Evolutionary conservation across 768 basidiomycete species (phyloP), one percentile per base, ranked within the genome.

Genomic region (Naematelia encephala): DNA sequence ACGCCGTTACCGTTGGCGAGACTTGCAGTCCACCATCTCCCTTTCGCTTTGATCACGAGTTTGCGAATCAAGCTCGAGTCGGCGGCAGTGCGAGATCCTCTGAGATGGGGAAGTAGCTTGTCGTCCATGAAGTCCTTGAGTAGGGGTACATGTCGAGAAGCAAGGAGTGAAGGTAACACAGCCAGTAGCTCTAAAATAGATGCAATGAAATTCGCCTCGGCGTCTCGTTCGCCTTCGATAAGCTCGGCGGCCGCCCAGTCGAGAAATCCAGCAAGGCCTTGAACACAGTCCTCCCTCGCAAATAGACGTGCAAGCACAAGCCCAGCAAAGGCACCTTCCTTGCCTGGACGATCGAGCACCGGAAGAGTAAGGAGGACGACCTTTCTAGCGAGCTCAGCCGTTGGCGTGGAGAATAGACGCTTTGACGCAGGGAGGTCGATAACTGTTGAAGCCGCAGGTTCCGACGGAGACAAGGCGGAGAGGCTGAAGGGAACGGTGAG

Each of bases 401-500:
- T 84, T 1, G 88, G 89, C 47, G 81, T 74, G 11, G 85, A 83
- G 52, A 70, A 67, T 3, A 72, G 55, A 12, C 60, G 50, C 12
- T 28, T 2, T 1, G 43, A 29, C 4, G 65, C 57, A 4, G 60
- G 54, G 1, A 59, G 46, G 49, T 69, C 70, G 19, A 72, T 57
- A 11, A 50, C 50, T 26, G 53, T 57, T 2, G 46, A 13, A 14
- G 80, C 81, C 10, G 65, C 69, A 21, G 54, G 27, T 57, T 87
- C 86, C 68, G 52, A 47, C n/a, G 60, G 23, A 1, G 91, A 90
- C 54, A 96, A 90, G 67, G 90, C 88, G 27, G 85, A 82, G 39
- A 99, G 80, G 71, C 90, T 86, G 75, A 99, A 99, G 0, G 96
- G 96, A 16, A 97, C 86, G 80, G 89, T 90, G 79, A 89, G 88